Base-by-base conservation (phyloP, 1,284 basidiomycete genomes). In the Ustilago tritici region DNA sequence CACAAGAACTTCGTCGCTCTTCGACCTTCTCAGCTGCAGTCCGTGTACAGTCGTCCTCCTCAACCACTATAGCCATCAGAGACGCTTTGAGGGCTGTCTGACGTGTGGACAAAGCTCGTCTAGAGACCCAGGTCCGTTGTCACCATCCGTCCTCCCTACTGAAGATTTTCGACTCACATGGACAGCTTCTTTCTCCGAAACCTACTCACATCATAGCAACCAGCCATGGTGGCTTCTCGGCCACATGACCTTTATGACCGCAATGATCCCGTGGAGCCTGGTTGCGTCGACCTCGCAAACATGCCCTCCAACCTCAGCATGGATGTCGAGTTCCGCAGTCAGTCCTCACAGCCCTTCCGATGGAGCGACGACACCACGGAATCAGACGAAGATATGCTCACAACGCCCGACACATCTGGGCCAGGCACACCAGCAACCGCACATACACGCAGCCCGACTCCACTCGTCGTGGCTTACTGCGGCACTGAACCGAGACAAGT, bases 361-460 rank as follows among this genome's bases (percentile, higher is more conserved):
- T 76, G 74, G 74, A 69, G 62, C 7, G 74, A 76, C 32, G 69
- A 76, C 28, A 50, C 36, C 49, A 61, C 46, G 10, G 57, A 64
- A 0, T 61, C 59, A 11, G 65, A 73, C 50, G 61, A 68, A 5
- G 61, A 65, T 12, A 36, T 61, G 31, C 57, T 61, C 32, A 73
- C 65, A 23, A 53, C 65, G 57, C 23, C 23, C 23, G 65, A 68
- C n/a, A 68, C 61, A 3, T 65, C 64, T 5, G 69, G 68, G 0
- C 58, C 65, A 31, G 61, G 31, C 15, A 67, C 69, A 17, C 74
- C 64, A 19, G 43, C 61, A 1, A 17, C 50, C 14, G 57, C 62
- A 12, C 41, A 46, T 46, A 71, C 49, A 19, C 56, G 53, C 56
- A 62, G 55, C 15, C 50, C 74, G 1, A 65, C 74, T 4, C 74